Base-by-base conservation (phyloP, 2,329 filamentous ascomycete species). In the Alternaria triticina region DNA sequence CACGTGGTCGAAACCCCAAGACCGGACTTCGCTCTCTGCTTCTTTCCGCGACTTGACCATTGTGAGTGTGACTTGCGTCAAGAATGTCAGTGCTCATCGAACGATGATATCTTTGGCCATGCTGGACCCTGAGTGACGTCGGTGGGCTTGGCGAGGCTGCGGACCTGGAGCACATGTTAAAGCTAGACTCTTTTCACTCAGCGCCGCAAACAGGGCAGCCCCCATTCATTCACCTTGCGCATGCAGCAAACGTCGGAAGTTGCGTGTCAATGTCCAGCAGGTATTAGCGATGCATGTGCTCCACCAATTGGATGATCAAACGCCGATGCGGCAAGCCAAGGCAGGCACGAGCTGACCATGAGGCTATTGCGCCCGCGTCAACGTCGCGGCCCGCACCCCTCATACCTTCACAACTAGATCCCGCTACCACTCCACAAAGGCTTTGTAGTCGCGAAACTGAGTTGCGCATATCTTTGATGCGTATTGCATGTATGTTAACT, bases 1-100 rank as follows among this genome's bases (percentile, higher is more conserved):
- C 73, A 91, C 89, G 54, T 88, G 83, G 3, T 77, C 69, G 74
- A 92, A 93, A 2, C 90, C 90, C 90, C 90, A 92, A 2, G 86
- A 87, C 36, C 84, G 84, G 25, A 93, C 90, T 72, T 91, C 82
- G 54, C 82, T 80, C 76, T 93, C 90, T 40, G 83, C 82, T 44
- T 87, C 82, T 62, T 74, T 78, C 58, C 79, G 82, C 30, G 83
- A 81, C 69, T 82, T 83, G 7, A 70, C 33, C 77, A 80, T 81
- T 13, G 22, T 20, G 40, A 27, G 12, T 44, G 49, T 59, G 5
- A 8, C 20, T 15, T 3, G 10, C n/a, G 25, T 36, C 12, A 20
- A 17, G 20, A 43, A n/a, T 25, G 46, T n/a, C 23, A 25, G 22
- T 33, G 6, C 7, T 30, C 22, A 54, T 11, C 10, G 4, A 13